Evolutionary conservation across 768 basidiomycete species (phyloP).

Genomic region (Chalciporus chontae): DNA sequence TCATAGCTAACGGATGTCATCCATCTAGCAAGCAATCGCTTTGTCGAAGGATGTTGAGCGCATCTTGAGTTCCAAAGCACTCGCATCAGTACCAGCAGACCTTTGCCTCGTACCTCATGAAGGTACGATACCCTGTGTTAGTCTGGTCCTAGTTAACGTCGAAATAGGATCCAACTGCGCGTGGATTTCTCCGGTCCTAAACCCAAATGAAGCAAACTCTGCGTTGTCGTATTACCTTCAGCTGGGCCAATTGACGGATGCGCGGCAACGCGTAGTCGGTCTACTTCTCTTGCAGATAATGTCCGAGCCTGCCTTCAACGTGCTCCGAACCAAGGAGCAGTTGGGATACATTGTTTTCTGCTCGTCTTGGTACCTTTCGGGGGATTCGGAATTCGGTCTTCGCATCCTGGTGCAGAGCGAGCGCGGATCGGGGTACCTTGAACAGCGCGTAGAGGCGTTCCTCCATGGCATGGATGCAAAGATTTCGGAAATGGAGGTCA

Average conservation of each 20-base stretch:
- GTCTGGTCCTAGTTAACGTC: conserved; percentile 7
- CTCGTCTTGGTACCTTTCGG: conserved; percentile 50
- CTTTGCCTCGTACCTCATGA: conserved; percentile 62
- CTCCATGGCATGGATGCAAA: conserved; percentile 66
- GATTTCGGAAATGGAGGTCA: conserved; percentile 65
- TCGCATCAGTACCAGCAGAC: conserved; percentile 38
- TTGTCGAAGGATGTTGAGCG: conserved; percentile 72
- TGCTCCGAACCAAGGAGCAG: conserved; percentile 91
- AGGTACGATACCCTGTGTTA: conserved; percentile 40
- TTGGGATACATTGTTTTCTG: conserved; percentile 88
- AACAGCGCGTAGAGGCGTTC: conserved; percentile 87
- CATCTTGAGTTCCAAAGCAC: conserved; percentile 51
- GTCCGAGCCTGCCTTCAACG: conserved; percentile 88
- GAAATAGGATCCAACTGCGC: conserved; percentile 64
- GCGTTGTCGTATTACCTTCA: conserved; percentile 83
- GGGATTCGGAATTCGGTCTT: conserved; percentile 70
- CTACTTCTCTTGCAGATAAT: conserved; percentile 80
- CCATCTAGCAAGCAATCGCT: conserved; percentile 65
- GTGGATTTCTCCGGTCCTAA: conserved; percentile 65
- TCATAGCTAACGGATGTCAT: conserved; percentile 2
- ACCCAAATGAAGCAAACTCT: conserved; percentile 84
- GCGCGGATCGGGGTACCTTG: conserved; percentile 72
- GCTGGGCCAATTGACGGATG: conserved; percentile 65
- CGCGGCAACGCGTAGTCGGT: conserved; percentile 59
- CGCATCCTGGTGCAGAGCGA: conserved; percentile 90